Base-by-base conservation (phyloP, 1,284 basidiomycete genomes). In the Trametes sp. region DNA sequence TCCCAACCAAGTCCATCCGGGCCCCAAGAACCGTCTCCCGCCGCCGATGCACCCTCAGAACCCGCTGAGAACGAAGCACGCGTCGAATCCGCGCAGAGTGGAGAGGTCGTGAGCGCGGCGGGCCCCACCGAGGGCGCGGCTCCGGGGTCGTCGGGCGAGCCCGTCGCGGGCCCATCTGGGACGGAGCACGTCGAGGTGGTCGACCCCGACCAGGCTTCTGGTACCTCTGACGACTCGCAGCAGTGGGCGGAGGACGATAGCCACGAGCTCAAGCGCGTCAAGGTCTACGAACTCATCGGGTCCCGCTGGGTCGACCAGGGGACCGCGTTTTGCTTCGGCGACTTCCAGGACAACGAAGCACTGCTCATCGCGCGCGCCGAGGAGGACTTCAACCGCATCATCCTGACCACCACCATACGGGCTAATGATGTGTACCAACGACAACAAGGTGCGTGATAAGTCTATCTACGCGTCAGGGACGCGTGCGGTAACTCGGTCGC, bases 271-370 rank as follows among this genome's bases (percentile, higher is more conserved):
- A 78, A 78, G 61, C 77, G 77, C 71, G 78, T 79, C 68, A 79
- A 76, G 90, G 95, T 98, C 29, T 98, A 98, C 77, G 91, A 96
- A 77, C 88, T 98, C 63, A 86, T 95, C 59, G 93, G 91, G 61
- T 85, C 91, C 62, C 87, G 88, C 57, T 98, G 96, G 96, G 86
- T 90, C 61, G 96, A 98, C 81, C 88, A 95, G 72, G 96, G 96
- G 49, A 98, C 96, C 23, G 96, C 96, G 0, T 93, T 95, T 74
- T 97, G 96, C 76, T 92, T 90, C 70, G 95, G 95, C 41, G 89
- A 95, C 70, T 91, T 94, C 70, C 88, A 93, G 71, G 87, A 91
- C 68, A 88, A 89, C 70, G 88, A 94, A 70, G 94, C 95, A 0
- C 81, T 93, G 61, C 85, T 96, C 53, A 87, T 96, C 59, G 95